Percentiles rank a stretch among this genome's conserved stretches.
Evolutionary conservation across 805 yeast species (phyloP).

Genomic region (Barnettozyma sucrosica): DNA sequence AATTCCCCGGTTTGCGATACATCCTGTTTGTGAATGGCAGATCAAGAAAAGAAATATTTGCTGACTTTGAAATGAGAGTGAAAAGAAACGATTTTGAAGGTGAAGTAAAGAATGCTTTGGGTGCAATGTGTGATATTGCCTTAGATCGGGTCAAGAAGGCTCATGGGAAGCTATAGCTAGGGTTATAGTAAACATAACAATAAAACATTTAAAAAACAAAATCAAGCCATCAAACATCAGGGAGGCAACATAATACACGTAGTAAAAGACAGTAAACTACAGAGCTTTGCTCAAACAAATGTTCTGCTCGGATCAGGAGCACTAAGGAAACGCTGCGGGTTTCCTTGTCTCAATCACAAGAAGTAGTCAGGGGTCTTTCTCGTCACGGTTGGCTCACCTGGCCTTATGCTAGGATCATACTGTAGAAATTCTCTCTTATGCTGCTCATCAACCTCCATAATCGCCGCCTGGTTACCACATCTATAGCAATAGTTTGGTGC

Average conservation of each 20-base stretch:
- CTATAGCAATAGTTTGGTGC: constrained; percentile 97
- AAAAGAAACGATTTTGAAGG: constrained; percentile 41
- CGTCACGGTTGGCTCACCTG: constrained; percentile 96
- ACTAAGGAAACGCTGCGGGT: not conserved
- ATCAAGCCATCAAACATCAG: not conserved
- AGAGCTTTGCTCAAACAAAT: not conserved
- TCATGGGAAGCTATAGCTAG: constrained; percentile 2
- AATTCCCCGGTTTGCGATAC: constrained; percentile 68
- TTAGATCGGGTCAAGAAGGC: constrained; percentile 63
- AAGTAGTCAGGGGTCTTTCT: constrained; percentile 97
- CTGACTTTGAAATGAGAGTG: constrained; percentile 55
- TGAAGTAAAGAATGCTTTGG: constrained; percentile 65
- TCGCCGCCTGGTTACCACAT: constrained; percentile 97
- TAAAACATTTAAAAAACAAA: not conserved
- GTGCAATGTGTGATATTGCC: constrained; percentile 93
- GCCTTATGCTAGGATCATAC: constrained; percentile 94
- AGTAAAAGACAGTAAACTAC: not conserved
- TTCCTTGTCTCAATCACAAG: constrained; percentile 39
- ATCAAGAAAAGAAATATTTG: constrained; percentile 57
- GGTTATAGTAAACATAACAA: not conserved
- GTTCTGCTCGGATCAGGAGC: not conserved
- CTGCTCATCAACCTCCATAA: constrained; percentile 95
- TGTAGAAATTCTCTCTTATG: constrained; percentile 88
- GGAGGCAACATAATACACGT: not conserved
- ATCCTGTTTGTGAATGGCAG: constrained; percentile 90